Conservation (phyloP, 2,329 filamentous ascomycete genomes). For the Keithomyces neogunnii region DNA sequence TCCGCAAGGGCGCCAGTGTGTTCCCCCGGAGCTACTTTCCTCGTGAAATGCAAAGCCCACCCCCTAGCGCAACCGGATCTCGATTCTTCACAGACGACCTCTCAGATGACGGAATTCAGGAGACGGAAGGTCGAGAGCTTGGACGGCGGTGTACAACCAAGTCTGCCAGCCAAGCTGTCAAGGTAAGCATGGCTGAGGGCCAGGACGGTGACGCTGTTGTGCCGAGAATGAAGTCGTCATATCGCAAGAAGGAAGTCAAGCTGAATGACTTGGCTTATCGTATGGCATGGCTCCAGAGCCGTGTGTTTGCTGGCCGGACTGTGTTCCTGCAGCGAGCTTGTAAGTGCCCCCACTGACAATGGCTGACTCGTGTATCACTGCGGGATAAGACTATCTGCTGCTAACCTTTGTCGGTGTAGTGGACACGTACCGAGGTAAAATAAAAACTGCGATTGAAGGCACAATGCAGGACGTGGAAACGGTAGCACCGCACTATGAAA, state of each 20-base stretch:
- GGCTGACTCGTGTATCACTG: background rate
- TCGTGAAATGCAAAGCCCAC: constrained; percentile 82
- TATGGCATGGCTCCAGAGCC: constrained; percentile 94
- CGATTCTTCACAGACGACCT: constrained; percentile 64
- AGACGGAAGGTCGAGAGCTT: constrained; percentile 38
- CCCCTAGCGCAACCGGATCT: constrained; percentile 65
- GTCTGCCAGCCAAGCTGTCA: constrained; percentile 35
- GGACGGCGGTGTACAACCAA: constrained; percentile 26
- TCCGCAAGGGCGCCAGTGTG: constrained; percentile 81
- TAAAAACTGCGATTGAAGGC: constrained; percentile 70
- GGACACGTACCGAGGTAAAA: constrained; percentile 91
- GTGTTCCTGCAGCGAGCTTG: constrained; percentile 85
- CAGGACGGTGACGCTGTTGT: constrained; percentile 64
- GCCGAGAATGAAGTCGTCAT: constrained; percentile 61
- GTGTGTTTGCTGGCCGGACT: constrained; percentile 78
- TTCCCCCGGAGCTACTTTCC: constrained; percentile 89
- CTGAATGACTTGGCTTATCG: constrained; percentile 89
- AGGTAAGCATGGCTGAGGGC: constrained; percentile 60
- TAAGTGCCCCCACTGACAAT: constrained; percentile 42
- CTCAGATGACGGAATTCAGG: constrained; percentile 46
- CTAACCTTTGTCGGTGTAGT: constrained; percentile 42
- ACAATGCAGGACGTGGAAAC: constrained; percentile 66
- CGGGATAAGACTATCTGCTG: background rate
- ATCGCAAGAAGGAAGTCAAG: constrained; percentile 74
- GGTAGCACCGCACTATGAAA: constrained; percentile 81